These are phyloP conservation scores for Penicillium pulvis DNA, from an alignment of 495 filamentous ascomycete species.

Conservation along the genomic window DNA sequence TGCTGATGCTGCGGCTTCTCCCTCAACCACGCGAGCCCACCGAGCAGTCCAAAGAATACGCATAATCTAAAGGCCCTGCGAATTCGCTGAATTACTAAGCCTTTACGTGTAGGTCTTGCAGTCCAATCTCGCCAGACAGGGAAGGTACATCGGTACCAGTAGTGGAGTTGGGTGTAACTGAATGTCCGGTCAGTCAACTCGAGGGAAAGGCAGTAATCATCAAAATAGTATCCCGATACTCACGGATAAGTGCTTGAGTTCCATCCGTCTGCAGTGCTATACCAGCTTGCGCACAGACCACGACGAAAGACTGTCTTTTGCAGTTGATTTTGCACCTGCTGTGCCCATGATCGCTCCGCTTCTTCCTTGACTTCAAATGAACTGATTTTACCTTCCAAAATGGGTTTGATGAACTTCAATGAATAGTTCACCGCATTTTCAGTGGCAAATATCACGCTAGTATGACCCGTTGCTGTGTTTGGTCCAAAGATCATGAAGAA, in stretches of 20 bases:
- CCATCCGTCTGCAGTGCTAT: constrained; percentile 57
- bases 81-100: constrained; percentile 32
- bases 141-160: constrained; percentile 52
- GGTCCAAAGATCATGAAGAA: constrained; percentile 70
- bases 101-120: constrained; percentile 52
- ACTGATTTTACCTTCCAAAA: constrained; percentile 41
- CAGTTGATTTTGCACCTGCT: constrained; percentile 52
- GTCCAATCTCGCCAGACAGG: constrained; percentile 59
- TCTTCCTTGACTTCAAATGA: constrained; percentile 52
- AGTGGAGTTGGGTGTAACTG: constrained; percentile 55
- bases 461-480: constrained; percentile 66
- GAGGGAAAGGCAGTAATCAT: neutral
- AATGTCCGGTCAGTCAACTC: neutral
- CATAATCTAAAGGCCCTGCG: constrained; percentile 19
- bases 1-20: constrained; percentile 17
- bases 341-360: constrained; percentile 56
- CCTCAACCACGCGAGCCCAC: constrained; percentile 22
- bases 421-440: constrained; percentile 61
- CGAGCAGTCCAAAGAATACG: constrained; percentile 22
- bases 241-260: constrained; percentile 63
- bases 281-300: constrained; percentile 61
- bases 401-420: constrained; percentile 44
- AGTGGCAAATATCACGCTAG: constrained; percentile 58
- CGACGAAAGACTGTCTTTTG: constrained; percentile 55
- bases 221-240: constrained; percentile 18